phyloP scores from a whole-genome alignment of 495 filamentous ascomycete genomes.

The Sporormia fimetaria region DNA sequence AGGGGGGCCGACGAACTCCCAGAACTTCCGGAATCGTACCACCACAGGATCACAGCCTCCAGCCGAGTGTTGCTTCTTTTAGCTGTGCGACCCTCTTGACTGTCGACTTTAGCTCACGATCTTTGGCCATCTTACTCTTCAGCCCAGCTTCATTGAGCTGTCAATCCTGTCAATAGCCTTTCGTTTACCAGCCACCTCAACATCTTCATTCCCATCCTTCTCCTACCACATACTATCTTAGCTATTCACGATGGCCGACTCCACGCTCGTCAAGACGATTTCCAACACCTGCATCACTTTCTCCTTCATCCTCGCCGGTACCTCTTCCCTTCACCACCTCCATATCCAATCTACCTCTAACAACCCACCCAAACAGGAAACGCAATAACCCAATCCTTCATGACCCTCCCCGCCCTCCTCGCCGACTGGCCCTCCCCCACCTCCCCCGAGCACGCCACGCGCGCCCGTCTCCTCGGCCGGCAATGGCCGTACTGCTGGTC shows the following conservation, averaged over 20 bases:
- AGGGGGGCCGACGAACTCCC: too few species aligned
- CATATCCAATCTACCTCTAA: slow-evolving; percentile 1
- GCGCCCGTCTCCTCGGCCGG: slow-evolving; percentile 35
- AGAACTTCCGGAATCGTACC: too few species aligned
- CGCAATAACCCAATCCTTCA: slow-evolving; percentile 42
- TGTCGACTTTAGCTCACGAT: too few species aligned
- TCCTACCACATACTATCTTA: too few species aligned
- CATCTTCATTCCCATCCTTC: too few species aligned
- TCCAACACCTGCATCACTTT: slow-evolving; percentile 21
- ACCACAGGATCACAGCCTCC: too few species aligned
- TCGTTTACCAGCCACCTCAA: too few species aligned
- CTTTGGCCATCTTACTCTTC: too few species aligned
- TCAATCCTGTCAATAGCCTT: too few species aligned
- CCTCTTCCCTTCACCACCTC: slow-evolving; percentile 1
- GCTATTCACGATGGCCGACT: slow-evolving; percentile 25
- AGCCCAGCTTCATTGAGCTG: too few species aligned
- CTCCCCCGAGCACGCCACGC: slow-evolving; percentile 31
- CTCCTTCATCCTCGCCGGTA: slow-evolving; percentile 38
- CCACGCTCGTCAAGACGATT: slow-evolving; percentile 18
- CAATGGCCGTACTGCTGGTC: slow-evolving; percentile 42
- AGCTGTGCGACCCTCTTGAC: too few species aligned
- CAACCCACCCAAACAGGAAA: slow-evolving; percentile 32
- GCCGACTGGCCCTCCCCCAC: slow-evolving; percentile 37
- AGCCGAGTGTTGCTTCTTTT: too few species aligned
- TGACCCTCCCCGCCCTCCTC: slow-evolving; percentile 38